These are phyloP conservation scores for Tuber aestivum DNA, from an alignment of 495 filamentous ascomycete genomes.

Conservation along the genomic window DNA sequence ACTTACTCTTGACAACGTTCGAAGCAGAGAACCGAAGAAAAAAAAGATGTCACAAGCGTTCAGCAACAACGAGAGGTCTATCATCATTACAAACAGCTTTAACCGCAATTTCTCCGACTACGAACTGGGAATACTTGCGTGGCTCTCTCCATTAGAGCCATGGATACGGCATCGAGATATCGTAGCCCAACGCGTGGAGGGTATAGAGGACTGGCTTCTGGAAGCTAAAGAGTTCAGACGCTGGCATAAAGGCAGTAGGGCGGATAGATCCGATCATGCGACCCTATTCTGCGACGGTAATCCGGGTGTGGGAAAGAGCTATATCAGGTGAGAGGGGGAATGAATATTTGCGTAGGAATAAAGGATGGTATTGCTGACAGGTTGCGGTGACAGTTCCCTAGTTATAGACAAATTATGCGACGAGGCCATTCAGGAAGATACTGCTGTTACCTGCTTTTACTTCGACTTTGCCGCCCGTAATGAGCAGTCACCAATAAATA, in stretches of 20 bases:
- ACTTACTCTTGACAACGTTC: no score
- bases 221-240: background rate
- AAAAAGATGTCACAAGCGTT: no score
- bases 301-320: background rate
- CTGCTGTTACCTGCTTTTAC: background rate
- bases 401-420: background rate
- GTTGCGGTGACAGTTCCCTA: background rate
- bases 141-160: background rate
- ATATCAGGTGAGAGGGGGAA: background rate
- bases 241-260: background rate
- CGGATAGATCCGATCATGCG: background rate
- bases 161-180: background rate
- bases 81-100: background rate
- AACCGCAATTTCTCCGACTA: background rate
- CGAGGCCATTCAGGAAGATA: background rate
- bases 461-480: background rate
- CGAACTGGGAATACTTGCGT: background rate
- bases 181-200: background rate
- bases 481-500: background rate
- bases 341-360: background rate
- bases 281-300: background rate
- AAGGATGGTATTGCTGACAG: background rate
- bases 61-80: background rate
- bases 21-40: no score
- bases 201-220: background rate